phyloP scores from a whole-genome alignment of 2,329 filamentous ascomycete genomes.

The Paraphoma sp. region DNA sequence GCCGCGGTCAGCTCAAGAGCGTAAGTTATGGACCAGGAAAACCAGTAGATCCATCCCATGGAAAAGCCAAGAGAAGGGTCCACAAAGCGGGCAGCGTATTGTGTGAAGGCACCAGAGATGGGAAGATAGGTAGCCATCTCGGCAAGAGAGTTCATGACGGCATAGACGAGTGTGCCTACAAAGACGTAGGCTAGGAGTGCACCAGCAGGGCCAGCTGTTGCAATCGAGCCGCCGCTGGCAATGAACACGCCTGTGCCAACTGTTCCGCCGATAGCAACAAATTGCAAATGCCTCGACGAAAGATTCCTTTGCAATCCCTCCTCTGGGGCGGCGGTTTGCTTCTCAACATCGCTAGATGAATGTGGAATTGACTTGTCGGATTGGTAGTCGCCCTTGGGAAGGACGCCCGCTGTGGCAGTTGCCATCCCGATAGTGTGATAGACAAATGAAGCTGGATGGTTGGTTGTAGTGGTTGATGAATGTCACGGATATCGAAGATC shows the following conservation, averaged over 20 bases:
- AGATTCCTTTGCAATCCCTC: conserved; percentile 45
- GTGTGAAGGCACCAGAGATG: conserved; percentile 76
- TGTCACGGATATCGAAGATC: conserved; percentile 16
- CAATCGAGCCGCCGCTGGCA: conserved; percentile 56
- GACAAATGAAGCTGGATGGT: conserved; percentile 11
- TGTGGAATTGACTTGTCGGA: conserved; percentile 40
- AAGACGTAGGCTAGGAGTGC: conserved; percentile 56
- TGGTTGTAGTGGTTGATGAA: conserved; percentile 19
- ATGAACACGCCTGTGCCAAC: conserved; percentile 64
- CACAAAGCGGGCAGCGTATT: conserved; percentile 77
- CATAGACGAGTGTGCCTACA: conserved; percentile 74
- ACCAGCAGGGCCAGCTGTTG: conserved; percentile 56
- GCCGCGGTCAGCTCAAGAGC: conserved; percentile 76
- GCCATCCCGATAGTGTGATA: conserved; percentile 25
- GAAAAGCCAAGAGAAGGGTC: conserved; percentile 76
- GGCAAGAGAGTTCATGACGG: conserved; percentile 69
- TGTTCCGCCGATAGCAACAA: conserved; percentile 50
- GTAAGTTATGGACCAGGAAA: conserved; percentile 76
- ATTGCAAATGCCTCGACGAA: conserved; percentile 46
- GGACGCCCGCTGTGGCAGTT: conserved; percentile 27
- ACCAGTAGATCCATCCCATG: conserved; percentile 87
- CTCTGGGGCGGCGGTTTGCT: conserved; percentile 33
- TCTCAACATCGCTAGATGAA: conserved; percentile 44
- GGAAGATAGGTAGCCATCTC: conserved; percentile 82
- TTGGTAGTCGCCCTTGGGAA: conserved; percentile 34